phyloP scores from a whole-genome alignment of 139 green algal species.

The Tetradesmus lagerheimii region DNA sequence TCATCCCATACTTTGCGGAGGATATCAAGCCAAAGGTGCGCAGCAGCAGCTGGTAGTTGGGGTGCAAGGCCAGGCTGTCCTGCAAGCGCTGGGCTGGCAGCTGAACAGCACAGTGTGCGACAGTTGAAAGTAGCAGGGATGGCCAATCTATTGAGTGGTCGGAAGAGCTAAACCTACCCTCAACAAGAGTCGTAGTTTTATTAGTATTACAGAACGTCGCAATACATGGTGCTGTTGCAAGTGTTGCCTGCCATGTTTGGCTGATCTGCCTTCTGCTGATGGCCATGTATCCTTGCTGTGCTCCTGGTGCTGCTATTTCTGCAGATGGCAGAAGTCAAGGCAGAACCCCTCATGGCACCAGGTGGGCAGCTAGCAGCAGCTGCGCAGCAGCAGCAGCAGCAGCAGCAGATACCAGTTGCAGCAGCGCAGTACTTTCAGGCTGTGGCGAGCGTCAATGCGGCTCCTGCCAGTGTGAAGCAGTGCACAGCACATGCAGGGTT shows the following conservation, averaged over 20 bases:
- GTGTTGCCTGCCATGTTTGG: neutral
- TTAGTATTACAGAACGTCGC: too few relatives aligned
- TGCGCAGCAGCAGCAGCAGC: neutral
- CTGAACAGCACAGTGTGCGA: neutral
- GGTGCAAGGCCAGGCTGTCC: neutral
- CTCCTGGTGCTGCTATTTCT: neutral
- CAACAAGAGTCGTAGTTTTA: too few relatives aligned
- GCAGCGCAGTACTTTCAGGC: neutral
- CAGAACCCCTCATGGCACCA: neutral
- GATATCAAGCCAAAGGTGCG: constrained; percentile 69
- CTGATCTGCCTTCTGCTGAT: neutral
- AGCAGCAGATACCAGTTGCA: neutral
- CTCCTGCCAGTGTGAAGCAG: neutral
- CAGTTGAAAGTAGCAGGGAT: neutral
- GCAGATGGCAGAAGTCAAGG: constrained; percentile 38
- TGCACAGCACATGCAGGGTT: neutral
- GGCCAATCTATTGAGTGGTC: neutral
- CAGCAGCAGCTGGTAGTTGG: neutral
- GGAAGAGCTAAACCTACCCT: too few relatives aligned
- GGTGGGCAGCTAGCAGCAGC: constrained; percentile 36
- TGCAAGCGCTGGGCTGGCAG: neutral
- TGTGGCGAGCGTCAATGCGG: neutral
- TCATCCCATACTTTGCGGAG: constrained; percentile 82
- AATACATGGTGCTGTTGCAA: too few relatives aligned
- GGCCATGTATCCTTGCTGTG: neutral